Conservation (phyloP, 345 rosid species). For the Eucalyptus shirleyi region DNA sequence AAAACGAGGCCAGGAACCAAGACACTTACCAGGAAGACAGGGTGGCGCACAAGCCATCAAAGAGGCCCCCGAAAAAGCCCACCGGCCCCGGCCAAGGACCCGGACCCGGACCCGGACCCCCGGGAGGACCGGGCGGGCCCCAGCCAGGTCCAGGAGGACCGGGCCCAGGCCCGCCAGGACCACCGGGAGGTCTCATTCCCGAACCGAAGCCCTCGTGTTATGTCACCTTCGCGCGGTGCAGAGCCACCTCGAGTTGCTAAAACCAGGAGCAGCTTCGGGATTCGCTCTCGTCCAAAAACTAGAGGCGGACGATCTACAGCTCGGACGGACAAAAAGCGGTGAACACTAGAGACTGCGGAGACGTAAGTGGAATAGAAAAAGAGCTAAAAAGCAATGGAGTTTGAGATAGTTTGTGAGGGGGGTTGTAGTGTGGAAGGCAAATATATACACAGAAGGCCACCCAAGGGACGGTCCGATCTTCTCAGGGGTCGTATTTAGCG, state of each 20-base stretch:
- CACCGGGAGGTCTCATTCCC: slow-evolving; percentile 8
- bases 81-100: neutral
- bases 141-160: neutral
- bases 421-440: neutral
- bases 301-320: neutral
- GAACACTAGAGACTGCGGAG: neutral
- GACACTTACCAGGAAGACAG: slow-evolving; percentile 9
- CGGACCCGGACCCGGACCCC: neutral
- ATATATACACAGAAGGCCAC: neutral
- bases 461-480: neutral
- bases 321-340: neutral
- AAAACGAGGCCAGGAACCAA: neutral
- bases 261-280: neutral
- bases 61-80: neutral
- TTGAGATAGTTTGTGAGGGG: neutral
- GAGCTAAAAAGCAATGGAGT: neutral
- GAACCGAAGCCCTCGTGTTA: neutral
- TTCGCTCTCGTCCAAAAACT: neutral
- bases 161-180: neutral
- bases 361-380: neutral
- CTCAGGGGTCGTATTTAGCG: neutral
- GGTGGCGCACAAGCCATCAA: slow-evolving; percentile 6
- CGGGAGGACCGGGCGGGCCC: neutral
- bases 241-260: neutral
- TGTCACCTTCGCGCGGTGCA: neutral